A percentile compares a stretch with the other conserved stretches of the same genome.
phyloP scores from a whole-genome alignment of 1,284 basidiomycete genomes.

The Microstroma glucosiphilum region DNA sequence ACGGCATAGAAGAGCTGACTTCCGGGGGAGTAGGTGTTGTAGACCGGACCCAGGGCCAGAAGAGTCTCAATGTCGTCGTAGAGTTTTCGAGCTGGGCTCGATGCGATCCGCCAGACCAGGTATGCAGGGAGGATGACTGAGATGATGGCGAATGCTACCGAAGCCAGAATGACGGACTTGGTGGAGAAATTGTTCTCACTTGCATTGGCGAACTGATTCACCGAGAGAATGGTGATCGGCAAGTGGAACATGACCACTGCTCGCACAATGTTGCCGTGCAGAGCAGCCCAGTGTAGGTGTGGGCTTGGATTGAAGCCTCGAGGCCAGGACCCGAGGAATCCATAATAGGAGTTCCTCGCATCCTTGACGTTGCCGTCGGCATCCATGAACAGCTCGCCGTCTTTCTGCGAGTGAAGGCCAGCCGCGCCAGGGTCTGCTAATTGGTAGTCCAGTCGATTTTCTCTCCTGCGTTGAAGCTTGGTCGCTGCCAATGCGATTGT shows the following conservation, averaged over 20 bases:
- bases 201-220: slow-evolving; percentile 71
- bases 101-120: slow-evolving; percentile 67
- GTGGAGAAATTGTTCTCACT: slow-evolving; percentile 52
- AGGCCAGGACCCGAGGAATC: too few species aligned
- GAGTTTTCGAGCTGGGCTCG: slow-evolving; percentile 77
- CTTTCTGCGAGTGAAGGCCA: not conserved
- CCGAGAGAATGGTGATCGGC: slow-evolving; percentile 83
- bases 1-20: slow-evolving; percentile 81
- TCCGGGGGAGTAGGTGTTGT: slow-evolving; percentile 87
- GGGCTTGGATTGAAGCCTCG: not conserved
- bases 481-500: slow-evolving; percentile 9
- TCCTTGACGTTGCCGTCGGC: not conserved
- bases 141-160: slow-evolving; percentile 68
- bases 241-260: slow-evolving; percentile 86
- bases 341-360: too few species aligned
- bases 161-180: slow-evolving; percentile 64
- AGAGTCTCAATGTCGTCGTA: slow-evolving; percentile 89
- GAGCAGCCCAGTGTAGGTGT: slow-evolving; percentile 12
- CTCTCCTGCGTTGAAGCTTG: not conserved
- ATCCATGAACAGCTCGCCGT: not conserved
- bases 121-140: slow-evolving; percentile 70
- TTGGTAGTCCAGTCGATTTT: not conserved
- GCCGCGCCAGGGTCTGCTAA: not conserved
- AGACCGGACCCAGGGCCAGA: slow-evolving; percentile 84
- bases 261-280: slow-evolving; percentile 80